Conservation (phyloP, 257 asterid genomes). For the Solanum arcanum region DNA sequence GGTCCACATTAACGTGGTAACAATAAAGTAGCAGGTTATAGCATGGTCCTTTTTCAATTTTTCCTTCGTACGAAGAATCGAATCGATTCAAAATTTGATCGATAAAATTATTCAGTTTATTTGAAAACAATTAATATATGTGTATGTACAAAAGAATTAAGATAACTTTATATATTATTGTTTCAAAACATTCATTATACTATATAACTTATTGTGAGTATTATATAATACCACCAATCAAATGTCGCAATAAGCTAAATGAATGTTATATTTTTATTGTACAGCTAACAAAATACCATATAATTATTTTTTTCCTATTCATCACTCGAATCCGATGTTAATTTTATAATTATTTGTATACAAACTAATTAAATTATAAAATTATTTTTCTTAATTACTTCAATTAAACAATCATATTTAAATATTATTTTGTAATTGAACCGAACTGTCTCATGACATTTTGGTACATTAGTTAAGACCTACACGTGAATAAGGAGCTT, state of each 20-base stretch:
- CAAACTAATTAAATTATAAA: background rate
- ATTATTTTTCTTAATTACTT: background rate
- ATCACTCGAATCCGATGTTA: background rate
- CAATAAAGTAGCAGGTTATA: background rate
- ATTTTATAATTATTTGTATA: background rate
- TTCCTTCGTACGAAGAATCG: background rate
- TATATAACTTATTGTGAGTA: no score
- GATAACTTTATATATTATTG: no score
- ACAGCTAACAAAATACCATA: background rate
- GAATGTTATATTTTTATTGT: background rate
- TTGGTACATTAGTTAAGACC: background rate
- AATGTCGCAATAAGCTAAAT: background rate
- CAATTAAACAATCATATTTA: background rate
- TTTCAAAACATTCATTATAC: no score
- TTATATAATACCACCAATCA: background rate
- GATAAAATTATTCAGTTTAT: background rate
- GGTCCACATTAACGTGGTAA: background rate
- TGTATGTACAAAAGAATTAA: accelerated
- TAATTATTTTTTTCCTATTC: background rate
- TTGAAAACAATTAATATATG: background rate
- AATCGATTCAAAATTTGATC: accelerated
- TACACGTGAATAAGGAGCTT: background rate
- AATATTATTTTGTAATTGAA: background rate
- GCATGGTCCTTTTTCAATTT: background rate
- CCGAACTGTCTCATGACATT: background rate